phyloP scores from a whole-genome alignment of 148 eudicot species.

The Rhododendron kiyosumense region DNA sequence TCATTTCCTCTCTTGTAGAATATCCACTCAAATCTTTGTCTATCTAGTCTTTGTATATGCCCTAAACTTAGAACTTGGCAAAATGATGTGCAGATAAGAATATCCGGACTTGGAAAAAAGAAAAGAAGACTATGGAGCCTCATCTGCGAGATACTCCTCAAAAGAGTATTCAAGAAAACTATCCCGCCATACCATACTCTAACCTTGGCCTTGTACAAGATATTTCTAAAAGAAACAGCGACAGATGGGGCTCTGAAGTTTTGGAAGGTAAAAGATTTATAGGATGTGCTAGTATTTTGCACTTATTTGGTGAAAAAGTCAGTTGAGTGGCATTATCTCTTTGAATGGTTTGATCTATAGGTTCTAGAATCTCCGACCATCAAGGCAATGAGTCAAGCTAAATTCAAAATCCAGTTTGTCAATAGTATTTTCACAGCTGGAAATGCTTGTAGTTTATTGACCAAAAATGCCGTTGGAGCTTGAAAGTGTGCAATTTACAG shows the following conservation, averaged over 20 bases:
- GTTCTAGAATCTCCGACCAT: slow-evolving; percentile 17
- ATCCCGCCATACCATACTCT: slow-evolving; percentile 4
- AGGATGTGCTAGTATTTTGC: not conserved
- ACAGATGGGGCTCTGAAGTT: slow-evolving; percentile 19
- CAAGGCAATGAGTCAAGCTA: not conserved
- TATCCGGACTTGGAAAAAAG: slow-evolving; percentile 17
- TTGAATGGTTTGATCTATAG: slow-evolving; percentile 12
- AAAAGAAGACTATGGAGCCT: slow-evolving; percentile 22
- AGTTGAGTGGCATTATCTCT: not conserved
- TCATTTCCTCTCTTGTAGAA: slow-evolving; percentile 1
- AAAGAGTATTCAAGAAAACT: slow-evolving; percentile 3
- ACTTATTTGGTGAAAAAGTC: not conserved
- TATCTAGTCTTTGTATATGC: not conserved
- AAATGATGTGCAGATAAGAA: slow-evolving; percentile 24
- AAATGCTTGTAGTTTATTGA: not conserved
- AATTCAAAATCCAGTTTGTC: slow-evolving; percentile 9
- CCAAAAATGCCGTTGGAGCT: not conserved
- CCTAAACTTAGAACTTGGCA: not conserved
- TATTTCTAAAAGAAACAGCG: slow-evolving; percentile 14
- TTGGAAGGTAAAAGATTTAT: slow-evolving; percentile 30
- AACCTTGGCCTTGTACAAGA: slow-evolving; percentile 4
- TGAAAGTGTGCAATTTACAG: not conserved
- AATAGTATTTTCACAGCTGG: slow-evolving; percentile 15
- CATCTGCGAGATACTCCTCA: slow-evolving; percentile 15
- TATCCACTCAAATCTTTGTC: not conserved